These are phyloP conservation scores for Phylloboletellus chloephorus DNA, from an alignment of 1,284 basidiomycete species.

Conservation along the genomic window DNA sequence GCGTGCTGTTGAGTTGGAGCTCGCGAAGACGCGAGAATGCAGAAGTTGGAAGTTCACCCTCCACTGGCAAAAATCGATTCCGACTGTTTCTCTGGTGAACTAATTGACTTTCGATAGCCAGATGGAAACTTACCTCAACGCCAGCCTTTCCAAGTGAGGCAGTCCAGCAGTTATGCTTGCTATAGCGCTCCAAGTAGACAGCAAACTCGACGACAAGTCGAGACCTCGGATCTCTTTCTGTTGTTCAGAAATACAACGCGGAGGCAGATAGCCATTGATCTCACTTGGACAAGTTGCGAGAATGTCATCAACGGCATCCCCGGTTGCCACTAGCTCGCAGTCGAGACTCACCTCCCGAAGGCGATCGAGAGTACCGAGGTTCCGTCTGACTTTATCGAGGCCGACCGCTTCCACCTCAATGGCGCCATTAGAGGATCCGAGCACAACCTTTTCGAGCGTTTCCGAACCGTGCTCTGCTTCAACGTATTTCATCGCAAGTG, in stretches of 20 bases:
- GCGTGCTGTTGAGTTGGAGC: conserved; percentile 72
- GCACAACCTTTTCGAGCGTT: conserved; percentile 55
- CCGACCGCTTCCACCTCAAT: conserved; percentile 87
- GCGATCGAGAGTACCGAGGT: conserved; percentile 61
- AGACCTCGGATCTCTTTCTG: conserved; percentile 68
- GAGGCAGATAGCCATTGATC: conserved; percentile 24
- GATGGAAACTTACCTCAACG: conserved; percentile 63
- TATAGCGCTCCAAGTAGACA: conserved; percentile 70
- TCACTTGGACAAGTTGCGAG: conserved; percentile 63
- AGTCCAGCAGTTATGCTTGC: conserved; percentile 63
- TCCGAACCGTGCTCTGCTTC: conserved; percentile 50
- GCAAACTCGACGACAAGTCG: conserved; percentile 77
- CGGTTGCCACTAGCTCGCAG: conserved; percentile 54
- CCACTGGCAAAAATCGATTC: conserved; percentile 47
- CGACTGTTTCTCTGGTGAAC: conserved; percentile 41
- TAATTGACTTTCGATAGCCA: conserved; percentile 4
- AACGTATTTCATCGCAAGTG: conserved; percentile 73
- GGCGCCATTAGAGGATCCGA: conserved; percentile 76
- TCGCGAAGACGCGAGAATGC: conserved; percentile 59
- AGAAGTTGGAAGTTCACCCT: conserved; percentile 26
- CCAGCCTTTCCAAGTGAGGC: conserved; percentile 57
- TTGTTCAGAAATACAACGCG: conserved; percentile 13
- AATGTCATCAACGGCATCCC: conserved; percentile 53
- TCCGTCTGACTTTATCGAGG: conserved; percentile 70
- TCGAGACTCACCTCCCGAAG: conserved; percentile 80